These are phyloP conservation scores for Chrysoporthe puriensis DNA, from an alignment of 2,329 filamentous ascomycete genomes.

Conservation along the genomic window DNA sequence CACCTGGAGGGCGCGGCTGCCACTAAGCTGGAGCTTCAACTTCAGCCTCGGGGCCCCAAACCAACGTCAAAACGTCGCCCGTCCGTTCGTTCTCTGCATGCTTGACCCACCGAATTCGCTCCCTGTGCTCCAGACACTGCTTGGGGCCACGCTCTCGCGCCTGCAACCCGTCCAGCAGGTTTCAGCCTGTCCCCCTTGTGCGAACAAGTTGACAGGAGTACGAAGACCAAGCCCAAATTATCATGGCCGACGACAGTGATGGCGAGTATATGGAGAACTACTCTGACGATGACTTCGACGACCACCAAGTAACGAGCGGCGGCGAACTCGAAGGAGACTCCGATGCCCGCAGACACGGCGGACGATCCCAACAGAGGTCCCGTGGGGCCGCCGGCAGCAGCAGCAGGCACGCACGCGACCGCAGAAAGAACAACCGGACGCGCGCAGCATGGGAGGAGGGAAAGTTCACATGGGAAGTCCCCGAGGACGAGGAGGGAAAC, in stretches of 20 bases:
- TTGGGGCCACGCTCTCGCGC: neutral
- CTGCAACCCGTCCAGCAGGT: neutral
- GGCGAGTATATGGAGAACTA: constrained; percentile 69
- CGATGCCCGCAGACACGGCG: constrained; percentile 28
- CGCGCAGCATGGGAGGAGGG: constrained; percentile 69
- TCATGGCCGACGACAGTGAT: constrained; percentile 67
- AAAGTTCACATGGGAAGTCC: constrained; percentile 72
- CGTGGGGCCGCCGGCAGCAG: constrained; percentile 29
- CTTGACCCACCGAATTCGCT: neutral
- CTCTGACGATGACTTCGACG: constrained; percentile 67
- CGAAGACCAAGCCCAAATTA: neutral
- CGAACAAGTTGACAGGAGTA: constrained; percentile 10
- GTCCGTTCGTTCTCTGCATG: neutral
- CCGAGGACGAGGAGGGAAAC: constrained; percentile 78
- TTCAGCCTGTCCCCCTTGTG: neutral
- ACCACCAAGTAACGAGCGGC: constrained; percentile 50
- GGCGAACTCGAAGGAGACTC: constrained; percentile 26
- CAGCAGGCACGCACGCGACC: constrained; percentile 33
- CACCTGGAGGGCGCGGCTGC: constrained; percentile 5
- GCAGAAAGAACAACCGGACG: constrained; percentile 39
- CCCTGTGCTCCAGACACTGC: neutral
- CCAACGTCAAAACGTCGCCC: neutral
- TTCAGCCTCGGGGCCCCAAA: constrained; percentile 1
- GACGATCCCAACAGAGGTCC: constrained; percentile 30
- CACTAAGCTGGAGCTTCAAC: constrained; percentile 1